Evolutionary conservation across 2,329 filamentous ascomycete genomes (phyloP).

Genomic region (Monilinia aucupariae): DNA sequence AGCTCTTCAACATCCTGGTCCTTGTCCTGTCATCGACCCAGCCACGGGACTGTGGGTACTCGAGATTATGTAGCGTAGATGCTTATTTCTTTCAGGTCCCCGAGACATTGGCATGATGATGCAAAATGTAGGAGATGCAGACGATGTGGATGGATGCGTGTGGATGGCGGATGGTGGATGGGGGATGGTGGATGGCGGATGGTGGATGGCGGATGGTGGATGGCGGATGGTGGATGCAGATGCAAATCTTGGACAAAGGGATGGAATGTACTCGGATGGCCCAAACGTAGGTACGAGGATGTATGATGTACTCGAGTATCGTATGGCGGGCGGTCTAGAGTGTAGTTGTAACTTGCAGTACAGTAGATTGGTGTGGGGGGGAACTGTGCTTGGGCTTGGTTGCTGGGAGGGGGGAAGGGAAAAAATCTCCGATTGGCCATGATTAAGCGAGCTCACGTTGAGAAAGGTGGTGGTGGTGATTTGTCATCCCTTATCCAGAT

Average conservation of each 20-base stretch:
- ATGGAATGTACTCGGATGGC: too few relatives aligned
- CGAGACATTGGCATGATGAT: slow-evolving; percentile 1
- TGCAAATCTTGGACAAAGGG: neutral
- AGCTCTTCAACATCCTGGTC: neutral
- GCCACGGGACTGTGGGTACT: neutral
- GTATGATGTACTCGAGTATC: neutral
- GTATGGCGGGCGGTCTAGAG: neutral
- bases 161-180: too few relatives aligned
- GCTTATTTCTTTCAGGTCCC: neutral
- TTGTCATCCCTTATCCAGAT: too few relatives aligned
- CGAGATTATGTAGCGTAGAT: neutral
- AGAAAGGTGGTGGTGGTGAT: neutral
- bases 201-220: too few relatives aligned
- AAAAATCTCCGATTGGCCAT: slow-evolving; percentile 1
- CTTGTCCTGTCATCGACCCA: neutral
- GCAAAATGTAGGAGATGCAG: neutral
- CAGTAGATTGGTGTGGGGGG: neutral
- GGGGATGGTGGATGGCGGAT: too few relatives aligned
- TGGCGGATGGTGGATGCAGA: too few relatives aligned
- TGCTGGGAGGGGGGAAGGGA: neutral
- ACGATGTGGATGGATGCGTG: too few relatives aligned
- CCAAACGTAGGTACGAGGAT: neutral
- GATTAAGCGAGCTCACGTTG: neutral
- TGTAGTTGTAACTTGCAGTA: neutral
- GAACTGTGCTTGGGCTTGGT: neutral